Evolutionary conservation across 495 filamentous ascomycete species (phyloP).

Genomic region (Ascodesmis nigricans): DNA sequence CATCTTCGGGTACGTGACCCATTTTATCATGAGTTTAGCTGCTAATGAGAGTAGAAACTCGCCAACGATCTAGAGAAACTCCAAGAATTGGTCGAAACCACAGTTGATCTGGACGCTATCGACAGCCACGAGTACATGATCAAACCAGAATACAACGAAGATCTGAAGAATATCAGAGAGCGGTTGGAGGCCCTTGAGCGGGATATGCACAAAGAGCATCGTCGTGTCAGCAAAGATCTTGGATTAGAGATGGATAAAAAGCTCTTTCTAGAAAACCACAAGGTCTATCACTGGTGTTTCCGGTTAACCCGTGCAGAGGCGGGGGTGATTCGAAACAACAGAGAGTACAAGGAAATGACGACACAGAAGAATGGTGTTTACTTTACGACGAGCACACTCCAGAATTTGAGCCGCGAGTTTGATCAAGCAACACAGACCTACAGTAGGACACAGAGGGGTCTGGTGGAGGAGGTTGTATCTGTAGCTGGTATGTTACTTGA

Average conservation of each 20-base stretch:
- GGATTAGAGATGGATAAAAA: conserved; percentile 92
- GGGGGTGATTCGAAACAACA: conserved; percentile 76
- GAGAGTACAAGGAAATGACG: conserved; percentile 77
- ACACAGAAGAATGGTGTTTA: conserved; percentile 98
- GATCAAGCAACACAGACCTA: conserved; percentile 91
- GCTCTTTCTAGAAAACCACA: conserved; percentile 91
- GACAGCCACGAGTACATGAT: conserved; percentile 98
- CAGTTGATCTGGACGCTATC: conserved; percentile 83
- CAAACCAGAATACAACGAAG: conserved; percentile 93
- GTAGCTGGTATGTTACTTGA: conserved; percentile 37
- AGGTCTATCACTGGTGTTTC: conserved; percentile 91
- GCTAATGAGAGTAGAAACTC: no score
- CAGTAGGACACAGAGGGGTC: conserved; percentile 76
- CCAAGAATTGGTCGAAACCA: conserved; percentile 97
- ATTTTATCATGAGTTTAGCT: conserved; percentile 1
- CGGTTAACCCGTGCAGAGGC: conserved; percentile 80
- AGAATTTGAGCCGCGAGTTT: conserved; percentile 64
- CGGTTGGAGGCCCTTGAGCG: conserved; percentile 66
- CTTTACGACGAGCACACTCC: conserved; percentile 78
- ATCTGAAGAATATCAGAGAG: conserved; percentile 65
- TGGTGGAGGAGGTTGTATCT: conserved; percentile 79
- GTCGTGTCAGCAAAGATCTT: conserved; percentile 55
- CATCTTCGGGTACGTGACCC: conserved; percentile 37
- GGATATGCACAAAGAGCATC: conserved; percentile 70
- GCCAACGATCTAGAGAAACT: conserved; percentile 65